phyloP scores from a whole-genome alignment of 2,329 filamentous ascomycete genomes.

The Westerdykella ornata region DNA sequence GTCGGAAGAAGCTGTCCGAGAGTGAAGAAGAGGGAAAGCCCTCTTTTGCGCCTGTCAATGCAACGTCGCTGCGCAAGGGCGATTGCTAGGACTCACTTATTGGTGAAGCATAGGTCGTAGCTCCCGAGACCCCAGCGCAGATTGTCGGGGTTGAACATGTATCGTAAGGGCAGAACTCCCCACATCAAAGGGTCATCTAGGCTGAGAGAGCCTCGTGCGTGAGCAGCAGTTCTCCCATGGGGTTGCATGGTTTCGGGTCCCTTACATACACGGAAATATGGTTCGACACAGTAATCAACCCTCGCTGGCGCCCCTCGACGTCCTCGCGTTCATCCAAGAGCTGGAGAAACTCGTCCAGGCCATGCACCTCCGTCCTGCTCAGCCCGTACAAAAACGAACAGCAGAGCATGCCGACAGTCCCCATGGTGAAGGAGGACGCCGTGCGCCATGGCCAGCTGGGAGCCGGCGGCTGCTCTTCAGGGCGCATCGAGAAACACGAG shows the following conservation, averaged over 20 bases:
- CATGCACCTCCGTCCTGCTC: slow-evolving; percentile 68
- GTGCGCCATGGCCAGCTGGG: slow-evolving; percentile 64
- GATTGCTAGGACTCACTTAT: slow-evolving; percentile 52
- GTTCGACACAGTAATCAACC: slow-evolving; percentile 83
- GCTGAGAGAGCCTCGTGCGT: slow-evolving; percentile 44
- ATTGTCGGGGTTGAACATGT: slow-evolving; percentile 65
- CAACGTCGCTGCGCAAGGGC: not conserved
- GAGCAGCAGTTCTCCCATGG: not conserved
- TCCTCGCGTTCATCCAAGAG: slow-evolving; percentile 68
- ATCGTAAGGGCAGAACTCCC: slow-evolving; percentile 74
- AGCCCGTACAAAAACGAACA: slow-evolving; percentile 68
- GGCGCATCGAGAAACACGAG: slow-evolving; percentile 32
- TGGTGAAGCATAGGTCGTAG: slow-evolving; percentile 92
- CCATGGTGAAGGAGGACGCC: slow-evolving; percentile 68
- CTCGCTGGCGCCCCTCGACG: slow-evolving; percentile 59
- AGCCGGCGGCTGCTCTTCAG: slow-evolving; percentile 43
- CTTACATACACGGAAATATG: slow-evolving; percentile 77
- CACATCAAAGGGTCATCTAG: slow-evolving; percentile 92
- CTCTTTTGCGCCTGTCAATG: slow-evolving; percentile 42
- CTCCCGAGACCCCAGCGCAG: slow-evolving; percentile 85
- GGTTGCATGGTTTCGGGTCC: slow-evolving; percentile 11
- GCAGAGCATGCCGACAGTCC: slow-evolving; percentile 62
- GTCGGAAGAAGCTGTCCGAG: slow-evolving; percentile 86
- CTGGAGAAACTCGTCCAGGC: slow-evolving; percentile 66
- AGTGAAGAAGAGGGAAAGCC: slow-evolving; percentile 71